Conservation (phyloP, 2,329 filamentous ascomycete species). For the Aulographum hederae region DNA sequence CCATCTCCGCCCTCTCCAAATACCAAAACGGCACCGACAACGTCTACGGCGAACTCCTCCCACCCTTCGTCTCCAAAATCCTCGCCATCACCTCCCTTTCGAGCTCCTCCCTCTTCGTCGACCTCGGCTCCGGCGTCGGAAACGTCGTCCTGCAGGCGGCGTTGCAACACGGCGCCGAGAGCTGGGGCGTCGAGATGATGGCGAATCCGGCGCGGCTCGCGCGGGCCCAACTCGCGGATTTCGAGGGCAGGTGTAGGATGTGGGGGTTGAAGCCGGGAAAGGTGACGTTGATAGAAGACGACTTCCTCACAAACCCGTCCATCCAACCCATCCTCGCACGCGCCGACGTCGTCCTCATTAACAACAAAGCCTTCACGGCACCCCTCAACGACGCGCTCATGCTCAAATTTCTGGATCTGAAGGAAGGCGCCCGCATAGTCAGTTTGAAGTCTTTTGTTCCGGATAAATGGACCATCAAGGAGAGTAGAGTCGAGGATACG, state of each 20-base stretch:
- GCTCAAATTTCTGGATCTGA: conserved; percentile 83
- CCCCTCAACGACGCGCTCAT: conserved; percentile 70
- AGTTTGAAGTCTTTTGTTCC: conserved; percentile 85
- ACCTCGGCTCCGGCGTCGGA: conserved; percentile 87
- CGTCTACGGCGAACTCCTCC: conserved; percentile 83
- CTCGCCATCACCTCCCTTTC: conserved; percentile 62
- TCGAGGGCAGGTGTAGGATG: conserved; percentile 64
- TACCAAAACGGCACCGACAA: conserved; percentile 87
- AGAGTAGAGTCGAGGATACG: conserved; percentile 60
- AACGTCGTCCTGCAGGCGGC: conserved; percentile 92
- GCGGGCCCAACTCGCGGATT: conserved; percentile 63
- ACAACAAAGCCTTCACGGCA: conserved; percentile 92
- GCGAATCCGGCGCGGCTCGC: conserved; percentile 72
- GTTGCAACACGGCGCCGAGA: conserved; percentile 81
- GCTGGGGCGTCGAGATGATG: conserved; percentile 96
- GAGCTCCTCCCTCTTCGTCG: conserved; percentile 75
- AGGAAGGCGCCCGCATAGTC: conserved; percentile 75
- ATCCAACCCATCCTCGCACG: conserved; percentile 59
- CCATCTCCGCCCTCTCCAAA: conserved; percentile 63
- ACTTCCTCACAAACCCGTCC: conserved; percentile 57
- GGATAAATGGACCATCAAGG: conserved; percentile 55
- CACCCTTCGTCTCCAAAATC: conserved; percentile 67
- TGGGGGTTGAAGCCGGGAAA: conserved; percentile 74
- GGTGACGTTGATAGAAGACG: conserved; percentile 64
- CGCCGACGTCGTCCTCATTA: conserved; percentile 91